Evolutionary conservation across 352 stramenopile genomes (phyloP).

Genomic region (Nothophytophthora sp.): DNA sequence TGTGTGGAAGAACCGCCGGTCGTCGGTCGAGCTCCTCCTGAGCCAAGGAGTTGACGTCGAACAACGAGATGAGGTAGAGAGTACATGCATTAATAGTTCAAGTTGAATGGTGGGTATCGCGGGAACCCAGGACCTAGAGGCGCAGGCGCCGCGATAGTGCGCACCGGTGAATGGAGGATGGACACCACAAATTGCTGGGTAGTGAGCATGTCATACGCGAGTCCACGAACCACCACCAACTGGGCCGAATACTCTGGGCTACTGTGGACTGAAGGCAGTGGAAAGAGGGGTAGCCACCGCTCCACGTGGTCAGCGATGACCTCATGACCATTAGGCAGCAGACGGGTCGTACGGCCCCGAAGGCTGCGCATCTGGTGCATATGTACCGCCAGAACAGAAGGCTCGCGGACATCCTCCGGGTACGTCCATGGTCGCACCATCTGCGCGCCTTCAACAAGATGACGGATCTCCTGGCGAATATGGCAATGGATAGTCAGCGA

Average conservation of each 20-base stretch:
- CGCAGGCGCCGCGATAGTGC: background rate
- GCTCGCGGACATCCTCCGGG: background rate
- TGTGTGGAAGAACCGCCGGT: too few species aligned
- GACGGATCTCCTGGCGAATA: background rate
- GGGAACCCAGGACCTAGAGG: background rate
- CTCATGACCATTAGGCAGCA: constrained; percentile 3
- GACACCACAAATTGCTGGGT: background rate
- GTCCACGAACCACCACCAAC: background rate
- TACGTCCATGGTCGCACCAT: background rate
- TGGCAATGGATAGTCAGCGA: constrained; percentile 6
- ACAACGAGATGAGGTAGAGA: too few species aligned
- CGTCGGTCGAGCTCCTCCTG: too few species aligned
- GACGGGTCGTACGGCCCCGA: background rate
- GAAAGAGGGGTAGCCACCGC: background rate
- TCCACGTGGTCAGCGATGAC: constrained; percentile 1
- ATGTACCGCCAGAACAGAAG: background rate
- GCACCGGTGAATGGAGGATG: background rate
- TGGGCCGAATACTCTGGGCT: constrained; percentile 1
- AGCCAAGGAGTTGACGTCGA: too few species aligned
- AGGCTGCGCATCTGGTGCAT: background rate
- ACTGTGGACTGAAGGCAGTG: background rate
- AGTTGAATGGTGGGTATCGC: background rate
- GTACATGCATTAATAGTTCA: too few species aligned
- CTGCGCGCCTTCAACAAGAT: background rate
- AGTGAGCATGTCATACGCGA: background rate